These are phyloP conservation scores for Mollisia scopiformis DNA, from an alignment of 2,329 filamentous ascomycete genomes.

Conservation along the genomic window DNA sequence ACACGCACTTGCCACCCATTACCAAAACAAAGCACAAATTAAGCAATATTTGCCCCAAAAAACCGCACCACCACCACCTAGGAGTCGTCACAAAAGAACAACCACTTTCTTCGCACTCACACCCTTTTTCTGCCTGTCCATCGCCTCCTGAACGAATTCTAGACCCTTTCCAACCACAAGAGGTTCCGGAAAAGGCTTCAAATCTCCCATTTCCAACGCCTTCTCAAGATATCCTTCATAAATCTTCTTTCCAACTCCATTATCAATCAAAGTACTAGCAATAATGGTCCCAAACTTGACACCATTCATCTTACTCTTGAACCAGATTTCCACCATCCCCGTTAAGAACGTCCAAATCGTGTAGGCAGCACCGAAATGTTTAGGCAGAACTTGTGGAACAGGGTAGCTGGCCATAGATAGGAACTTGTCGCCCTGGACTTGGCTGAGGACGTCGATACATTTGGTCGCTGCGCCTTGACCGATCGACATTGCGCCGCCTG, in stretches of 20 bases:
- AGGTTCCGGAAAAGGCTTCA: conserved; percentile 42
- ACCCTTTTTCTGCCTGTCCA: conserved; percentile 34
- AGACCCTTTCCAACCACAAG: conserved; percentile 44
- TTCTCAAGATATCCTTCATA: conserved; percentile 42
- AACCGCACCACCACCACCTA: too few relatives aligned
- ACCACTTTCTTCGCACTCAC: conserved; percentile 12
- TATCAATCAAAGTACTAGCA: conserved; percentile 11
- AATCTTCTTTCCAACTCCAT: conserved; percentile 29
- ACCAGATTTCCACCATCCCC: neutral
- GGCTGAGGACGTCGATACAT: conserved; percentile 2
- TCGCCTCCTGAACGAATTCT: conserved; percentile 42
- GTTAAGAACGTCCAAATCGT: neutral
- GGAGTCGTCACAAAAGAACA: conserved; percentile 1
- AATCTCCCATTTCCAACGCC: conserved; percentile 40
- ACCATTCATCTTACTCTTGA: neutral
- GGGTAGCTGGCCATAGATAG: neutral
- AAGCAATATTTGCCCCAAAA: too few relatives aligned
- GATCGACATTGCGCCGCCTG: conserved; percentile 34
- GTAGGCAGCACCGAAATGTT: neutral
- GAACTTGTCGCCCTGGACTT: conserved; percentile 1
- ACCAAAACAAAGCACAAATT: too few relatives aligned
- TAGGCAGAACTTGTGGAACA: neutral
- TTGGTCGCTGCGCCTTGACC: neutral
- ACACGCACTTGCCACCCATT: too few relatives aligned
- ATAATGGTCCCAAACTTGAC: conserved; percentile 8